Percentiles rank a stretch among this genome's conserved stretches.
phyloP scores from a whole-genome alignment of 768 basidiomycete genomes.

The Suillus luteus region DNA sequence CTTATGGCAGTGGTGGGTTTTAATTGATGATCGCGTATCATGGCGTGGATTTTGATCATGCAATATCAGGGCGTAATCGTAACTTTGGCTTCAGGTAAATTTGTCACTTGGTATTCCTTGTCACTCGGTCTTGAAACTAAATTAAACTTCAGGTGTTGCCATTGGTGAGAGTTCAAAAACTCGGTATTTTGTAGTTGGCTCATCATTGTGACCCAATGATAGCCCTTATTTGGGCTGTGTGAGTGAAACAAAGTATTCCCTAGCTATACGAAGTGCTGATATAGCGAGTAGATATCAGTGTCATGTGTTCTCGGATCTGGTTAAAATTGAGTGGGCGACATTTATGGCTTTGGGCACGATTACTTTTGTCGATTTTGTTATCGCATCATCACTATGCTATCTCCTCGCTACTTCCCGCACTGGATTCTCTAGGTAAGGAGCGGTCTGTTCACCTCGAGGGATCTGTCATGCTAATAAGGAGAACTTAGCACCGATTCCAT shows the following conservation, averaged over 20 bases:
- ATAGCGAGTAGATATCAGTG: constrained; percentile 2
- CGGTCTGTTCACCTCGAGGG: background rate
- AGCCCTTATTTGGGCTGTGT: constrained; percentile 3
- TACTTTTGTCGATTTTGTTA: background rate
- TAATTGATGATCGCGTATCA: background rate
- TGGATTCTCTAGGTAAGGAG: constrained; percentile 1
- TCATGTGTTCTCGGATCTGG: background rate
- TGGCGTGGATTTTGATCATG: background rate
- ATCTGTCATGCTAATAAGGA: background rate
- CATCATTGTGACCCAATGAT: background rate
- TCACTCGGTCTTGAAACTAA: background rate
- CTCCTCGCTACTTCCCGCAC: constrained; percentile 1
- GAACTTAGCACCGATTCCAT: constrained; percentile 1
- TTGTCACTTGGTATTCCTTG: background rate
- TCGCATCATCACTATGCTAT: constrained; percentile 2
- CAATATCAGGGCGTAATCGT: background rate
- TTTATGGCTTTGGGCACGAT: background rate
- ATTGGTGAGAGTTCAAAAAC: background rate
- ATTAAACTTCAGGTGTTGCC: background rate
- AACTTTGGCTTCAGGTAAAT: background rate
- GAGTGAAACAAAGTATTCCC: background rate
- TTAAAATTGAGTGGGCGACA: background rate
- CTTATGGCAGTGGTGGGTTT: background rate
- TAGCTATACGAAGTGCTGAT: background rate
- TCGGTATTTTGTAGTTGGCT: background rate